Conservation (phyloP, 192 early-diverging fungal species). For the Coemansia sp. region DNA sequence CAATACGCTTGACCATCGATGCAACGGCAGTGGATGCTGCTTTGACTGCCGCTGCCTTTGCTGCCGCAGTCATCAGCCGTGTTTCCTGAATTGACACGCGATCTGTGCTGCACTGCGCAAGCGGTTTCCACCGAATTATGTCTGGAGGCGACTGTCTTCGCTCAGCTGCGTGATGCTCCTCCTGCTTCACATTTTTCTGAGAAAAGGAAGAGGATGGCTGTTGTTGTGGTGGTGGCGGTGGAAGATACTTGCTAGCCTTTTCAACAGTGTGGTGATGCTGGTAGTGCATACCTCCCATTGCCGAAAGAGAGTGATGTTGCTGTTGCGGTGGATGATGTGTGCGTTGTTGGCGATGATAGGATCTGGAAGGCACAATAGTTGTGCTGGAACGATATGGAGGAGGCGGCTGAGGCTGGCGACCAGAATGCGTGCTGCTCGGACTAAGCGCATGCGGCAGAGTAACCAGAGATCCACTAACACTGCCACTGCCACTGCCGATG, state of each 20-base stretch:
- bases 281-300: background rate
- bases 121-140: slow-evolving; percentile 20
- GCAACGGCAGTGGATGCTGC: slow-evolving; percentile 37
- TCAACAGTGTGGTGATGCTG: slow-evolving; percentile 4
- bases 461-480: no score
- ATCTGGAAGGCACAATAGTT: background rate
- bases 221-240: background rate
- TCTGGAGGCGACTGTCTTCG: background rate
- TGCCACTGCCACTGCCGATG: background rate
- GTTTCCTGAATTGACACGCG: slow-evolving; percentile 33
- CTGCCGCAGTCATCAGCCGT: slow-evolving; percentile 47
- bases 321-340: background rate
- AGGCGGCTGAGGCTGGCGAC: background rate
- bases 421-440: no score
- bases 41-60: slow-evolving; percentile 44
- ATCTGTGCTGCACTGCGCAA: slow-evolving; percentile 33
- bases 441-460: no score
- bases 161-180: background rate
- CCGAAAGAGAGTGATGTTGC: background rate
- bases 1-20: slow-evolving; percentile 31
- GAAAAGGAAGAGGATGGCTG: background rate
- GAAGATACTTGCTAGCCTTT: slow-evolving; percentile 15
- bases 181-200: background rate
- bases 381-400: background rate
- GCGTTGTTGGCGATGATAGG: background rate